phyloP scores from a whole-genome alignment of 306 rosid species.

The Psophocarpus tetragonolobus region DNA sequence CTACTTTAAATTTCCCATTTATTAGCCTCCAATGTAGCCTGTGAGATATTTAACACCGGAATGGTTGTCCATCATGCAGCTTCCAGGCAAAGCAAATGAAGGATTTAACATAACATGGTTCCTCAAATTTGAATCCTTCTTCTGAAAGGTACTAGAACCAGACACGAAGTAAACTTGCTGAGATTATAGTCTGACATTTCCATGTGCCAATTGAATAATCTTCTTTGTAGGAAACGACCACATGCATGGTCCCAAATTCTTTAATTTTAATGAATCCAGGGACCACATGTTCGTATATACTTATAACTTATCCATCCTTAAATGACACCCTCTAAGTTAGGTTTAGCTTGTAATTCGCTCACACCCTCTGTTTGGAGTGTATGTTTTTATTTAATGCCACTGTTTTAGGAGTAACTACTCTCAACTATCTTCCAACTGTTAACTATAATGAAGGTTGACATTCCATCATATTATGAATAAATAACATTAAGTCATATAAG shows the following conservation, averaged over 20 bases:
- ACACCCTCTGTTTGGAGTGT: not conserved
- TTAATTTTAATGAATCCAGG: not conserved
- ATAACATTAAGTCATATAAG: no score
- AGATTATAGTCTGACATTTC: slow-evolving; percentile 19
- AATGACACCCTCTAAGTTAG: slow-evolving; percentile 34
- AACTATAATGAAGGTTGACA: no score
- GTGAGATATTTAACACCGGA: not conserved
- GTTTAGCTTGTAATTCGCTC: slow-evolving; percentile 5
- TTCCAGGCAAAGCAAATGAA: slow-evolving; percentile 3
- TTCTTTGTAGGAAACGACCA: not conserved
- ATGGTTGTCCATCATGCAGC: not conserved
- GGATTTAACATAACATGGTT: not conserved
- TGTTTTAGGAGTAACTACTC: not conserved
- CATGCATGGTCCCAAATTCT: slow-evolving; percentile 18
- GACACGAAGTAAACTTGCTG: slow-evolving; percentile 18
- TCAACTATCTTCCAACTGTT: not conserved
- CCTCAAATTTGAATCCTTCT: not conserved
- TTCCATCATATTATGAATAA: no score
- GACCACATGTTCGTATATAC: slow-evolving; percentile 26
- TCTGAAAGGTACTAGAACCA: slow-evolving; percentile 9
- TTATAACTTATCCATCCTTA: slow-evolving; percentile 28
- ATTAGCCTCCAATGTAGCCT: slow-evolving; percentile 26
- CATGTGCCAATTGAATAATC: slow-evolving; percentile 24
- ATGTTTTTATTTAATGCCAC: not conserved
- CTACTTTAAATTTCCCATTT: not conserved